Percentiles rank a stretch among this genome's conserved stretches.
Conservation (phyloP, 1,139 yeast genomes). For the Sugiyamaella castrensis region DNA sequence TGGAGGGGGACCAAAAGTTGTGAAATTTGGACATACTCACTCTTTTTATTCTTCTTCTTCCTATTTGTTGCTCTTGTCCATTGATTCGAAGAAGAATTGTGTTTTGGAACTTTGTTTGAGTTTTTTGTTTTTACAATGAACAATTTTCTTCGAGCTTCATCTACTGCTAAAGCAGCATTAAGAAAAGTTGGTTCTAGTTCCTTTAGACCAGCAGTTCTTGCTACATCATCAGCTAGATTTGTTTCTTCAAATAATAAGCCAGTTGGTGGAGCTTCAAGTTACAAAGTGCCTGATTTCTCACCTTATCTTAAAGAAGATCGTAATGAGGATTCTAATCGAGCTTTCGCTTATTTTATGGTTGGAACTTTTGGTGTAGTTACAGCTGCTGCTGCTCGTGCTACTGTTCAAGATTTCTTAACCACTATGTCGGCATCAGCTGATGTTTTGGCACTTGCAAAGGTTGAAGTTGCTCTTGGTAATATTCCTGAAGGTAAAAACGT, state of each 20-base stretch:
- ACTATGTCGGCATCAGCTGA: conserved; percentile 98
- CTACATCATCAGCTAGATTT: conserved; percentile 9
- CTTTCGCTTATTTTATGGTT: conserved; percentile 94
- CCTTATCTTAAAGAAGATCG: conserved; percentile 72
- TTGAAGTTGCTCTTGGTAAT: conserved; percentile 89
- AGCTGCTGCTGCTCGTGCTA: conserved; percentile 97
- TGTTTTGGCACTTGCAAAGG: conserved; percentile 99
- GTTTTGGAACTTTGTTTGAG: too few species aligned
- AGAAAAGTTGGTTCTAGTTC: conserved; percentile 3
- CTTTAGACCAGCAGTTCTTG: conserved; percentile 1
- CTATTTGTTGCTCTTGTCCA: too few species aligned
- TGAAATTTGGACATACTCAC: too few species aligned
- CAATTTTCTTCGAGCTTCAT: conserved; percentile 4
- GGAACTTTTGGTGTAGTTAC: conserved; percentile 92
- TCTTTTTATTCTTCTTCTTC: too few species aligned
- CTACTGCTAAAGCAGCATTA: conserved; percentile 7
- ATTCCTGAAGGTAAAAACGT: conserved; percentile 98
- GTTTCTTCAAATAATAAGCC: conserved; percentile 30
- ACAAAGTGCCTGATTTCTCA: conserved; percentile 90
- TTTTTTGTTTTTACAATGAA: not conserved
- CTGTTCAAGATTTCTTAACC: conserved; percentile 91
- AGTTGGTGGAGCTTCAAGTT: conserved; percentile 58
- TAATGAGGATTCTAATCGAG: conserved; percentile 72
- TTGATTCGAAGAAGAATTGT: too few species aligned
- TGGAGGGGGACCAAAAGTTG: too few species aligned